Conservation (phyloP, 2,329 filamentous ascomycete genomes). For the Amylocarpus encephaloides region DNA sequence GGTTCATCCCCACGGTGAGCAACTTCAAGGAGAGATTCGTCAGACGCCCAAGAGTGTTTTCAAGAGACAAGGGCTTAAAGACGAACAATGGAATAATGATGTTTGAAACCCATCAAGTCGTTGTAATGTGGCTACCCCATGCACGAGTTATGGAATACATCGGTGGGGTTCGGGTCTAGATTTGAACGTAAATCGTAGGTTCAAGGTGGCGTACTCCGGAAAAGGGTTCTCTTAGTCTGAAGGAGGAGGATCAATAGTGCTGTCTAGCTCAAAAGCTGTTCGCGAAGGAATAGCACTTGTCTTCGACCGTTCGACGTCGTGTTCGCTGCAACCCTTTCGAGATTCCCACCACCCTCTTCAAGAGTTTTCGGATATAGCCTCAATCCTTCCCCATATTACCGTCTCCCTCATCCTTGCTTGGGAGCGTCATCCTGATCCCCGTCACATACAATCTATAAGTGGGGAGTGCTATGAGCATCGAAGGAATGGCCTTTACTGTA, state of each 20-base stretch:
- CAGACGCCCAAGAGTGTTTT: too few species aligned
- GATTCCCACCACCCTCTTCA: slow-evolving; percentile 9
- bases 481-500: slow-evolving; percentile 1
- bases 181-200: too few species aligned
- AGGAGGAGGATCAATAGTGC: background rate
- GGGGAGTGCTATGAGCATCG: slow-evolving; percentile 5
- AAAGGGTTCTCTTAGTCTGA: background rate
- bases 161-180: too few species aligned
- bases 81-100: too few species aligned
- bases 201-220: too few species aligned
- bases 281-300: background rate
- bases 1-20: background rate
- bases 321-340: slow-evolving; percentile 11
- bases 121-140: too few species aligned
- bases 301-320: background rate
- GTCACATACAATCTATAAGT: slow-evolving; percentile 9
- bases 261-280: background rate
- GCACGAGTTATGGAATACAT: too few species aligned
- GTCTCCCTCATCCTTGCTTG: background rate
- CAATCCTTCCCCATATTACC: slow-evolving; percentile 17
- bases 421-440: slow-evolving; percentile 11
- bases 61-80: too few species aligned
- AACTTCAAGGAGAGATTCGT: background rate
- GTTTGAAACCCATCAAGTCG: too few species aligned
- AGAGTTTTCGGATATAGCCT: slow-evolving; percentile 14